These are phyloP conservation scores for Osmozyma mogii DNA, from an alignment of 805 yeast species.

Conservation along the genomic window DNA sequence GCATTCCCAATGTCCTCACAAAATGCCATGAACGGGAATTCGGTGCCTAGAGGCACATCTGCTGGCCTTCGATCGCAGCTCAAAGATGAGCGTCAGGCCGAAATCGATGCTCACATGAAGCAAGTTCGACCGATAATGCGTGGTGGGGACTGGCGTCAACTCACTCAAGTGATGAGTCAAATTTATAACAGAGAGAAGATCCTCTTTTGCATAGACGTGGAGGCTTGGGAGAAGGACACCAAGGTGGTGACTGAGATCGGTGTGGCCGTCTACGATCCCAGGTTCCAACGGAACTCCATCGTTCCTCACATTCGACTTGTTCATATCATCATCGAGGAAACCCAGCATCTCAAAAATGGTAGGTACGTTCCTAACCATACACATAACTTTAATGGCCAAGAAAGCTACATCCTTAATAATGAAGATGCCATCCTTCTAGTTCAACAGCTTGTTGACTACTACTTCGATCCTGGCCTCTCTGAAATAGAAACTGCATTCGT, in stretches of 20 bases:
- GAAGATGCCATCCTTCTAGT: slow-evolving; percentile 29
- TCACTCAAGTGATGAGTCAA: no score
- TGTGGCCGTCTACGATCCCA: slow-evolving; percentile 48
- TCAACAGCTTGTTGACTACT: slow-evolving; percentile 37
- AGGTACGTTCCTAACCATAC: slow-evolving; percentile 48
- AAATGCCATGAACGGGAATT: no score
- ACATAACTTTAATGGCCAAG: slow-evolving; percentile 42
- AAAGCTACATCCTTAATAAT: slow-evolving; percentile 34
- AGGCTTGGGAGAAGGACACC: slow-evolving; percentile 44
- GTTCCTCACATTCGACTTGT: slow-evolving; percentile 34
- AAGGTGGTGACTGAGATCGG: slow-evolving; percentile 49
- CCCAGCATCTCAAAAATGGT: slow-evolving; percentile 38
- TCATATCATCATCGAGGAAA: slow-evolving; percentile 40
- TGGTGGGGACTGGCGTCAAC: no score
- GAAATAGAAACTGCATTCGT: slow-evolving; percentile 20
- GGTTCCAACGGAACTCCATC: slow-evolving; percentile 30
- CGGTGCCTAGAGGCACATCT: no score
- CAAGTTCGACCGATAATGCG: no score
- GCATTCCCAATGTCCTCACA: no score
- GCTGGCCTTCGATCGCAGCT: no score
- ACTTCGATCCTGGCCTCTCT: slow-evolving; percentile 21
- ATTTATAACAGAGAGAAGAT: slow-evolving; percentile 18
- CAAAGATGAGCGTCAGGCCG: no score
- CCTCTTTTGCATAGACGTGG: slow-evolving; percentile 46
- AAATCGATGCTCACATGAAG: no score